These are phyloP conservation scores for Tricholoma bakamatsutake DNA, from an alignment of 768 basidiomycete species.

Conservation along the genomic window DNA sequence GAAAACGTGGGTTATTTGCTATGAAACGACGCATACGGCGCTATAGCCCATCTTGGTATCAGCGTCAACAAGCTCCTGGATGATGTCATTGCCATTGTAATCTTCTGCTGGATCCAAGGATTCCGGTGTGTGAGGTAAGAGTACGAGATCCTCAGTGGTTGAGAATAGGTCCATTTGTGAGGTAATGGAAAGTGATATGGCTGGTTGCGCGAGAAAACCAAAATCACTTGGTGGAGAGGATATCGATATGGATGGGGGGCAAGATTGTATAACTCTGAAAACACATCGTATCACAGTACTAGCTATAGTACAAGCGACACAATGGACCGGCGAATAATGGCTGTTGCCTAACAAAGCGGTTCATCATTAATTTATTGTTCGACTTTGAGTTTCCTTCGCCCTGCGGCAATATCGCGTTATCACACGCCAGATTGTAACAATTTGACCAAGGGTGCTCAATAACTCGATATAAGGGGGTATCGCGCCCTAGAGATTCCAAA, in stretches of 20 bases:
- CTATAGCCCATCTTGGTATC: slow-evolving; percentile 7
- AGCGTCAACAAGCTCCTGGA: slow-evolving; percentile 9
- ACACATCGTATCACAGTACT: background rate
- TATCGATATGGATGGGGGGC: background rate
- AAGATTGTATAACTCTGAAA: background rate
- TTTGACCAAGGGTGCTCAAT: background rate
- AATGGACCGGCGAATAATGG: background rate
- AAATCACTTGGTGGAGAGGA: background rate
- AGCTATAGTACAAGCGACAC: background rate
- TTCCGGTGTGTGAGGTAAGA: background rate
- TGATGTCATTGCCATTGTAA: slow-evolving; percentile 1
- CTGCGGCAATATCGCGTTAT: background rate
- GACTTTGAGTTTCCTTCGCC: background rate
- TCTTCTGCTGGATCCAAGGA: background rate
- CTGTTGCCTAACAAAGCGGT: background rate
- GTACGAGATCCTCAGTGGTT: background rate
- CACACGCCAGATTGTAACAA: background rate
- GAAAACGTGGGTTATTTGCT: background rate
- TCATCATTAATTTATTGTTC: background rate
- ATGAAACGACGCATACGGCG: slow-evolving; percentile 9
- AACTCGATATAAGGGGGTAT: too few species aligned
- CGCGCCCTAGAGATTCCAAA: too few species aligned
- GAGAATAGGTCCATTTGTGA: background rate
- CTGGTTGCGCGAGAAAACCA: background rate
- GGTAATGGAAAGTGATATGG: background rate